phyloP scores from a whole-genome alignment of 441 rosid species.

The Breynia disticha region DNA sequence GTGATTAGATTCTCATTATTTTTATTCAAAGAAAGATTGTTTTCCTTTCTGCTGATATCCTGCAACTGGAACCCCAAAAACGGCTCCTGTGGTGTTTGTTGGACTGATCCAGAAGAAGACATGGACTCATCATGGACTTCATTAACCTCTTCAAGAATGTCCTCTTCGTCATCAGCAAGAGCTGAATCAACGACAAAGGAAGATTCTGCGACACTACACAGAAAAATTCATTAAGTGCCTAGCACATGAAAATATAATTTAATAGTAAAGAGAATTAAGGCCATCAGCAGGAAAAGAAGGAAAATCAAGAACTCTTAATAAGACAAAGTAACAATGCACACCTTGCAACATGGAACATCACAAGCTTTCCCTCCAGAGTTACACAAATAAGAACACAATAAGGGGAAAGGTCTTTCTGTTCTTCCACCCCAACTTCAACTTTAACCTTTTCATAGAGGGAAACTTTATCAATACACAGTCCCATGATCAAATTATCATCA shows the following conservation, averaged over 20 bases:
- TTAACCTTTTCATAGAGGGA: conserved; percentile 49
- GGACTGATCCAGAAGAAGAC: conserved; percentile 26
- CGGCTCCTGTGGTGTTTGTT: conserved; percentile 21
- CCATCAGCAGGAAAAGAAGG: conserved; percentile 1
- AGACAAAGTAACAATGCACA: conserved; percentile 21
- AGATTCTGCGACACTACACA: conserved; percentile 40
- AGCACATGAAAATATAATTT: conserved; percentile 8
- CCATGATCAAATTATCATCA: conserved; percentile 81
- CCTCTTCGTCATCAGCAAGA: conserved; percentile 49
- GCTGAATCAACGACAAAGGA: conserved; percentile 23
- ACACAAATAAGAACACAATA: conserved; percentile 69
- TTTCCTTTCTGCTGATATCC: conserved; percentile 22
- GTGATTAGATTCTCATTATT: conserved; percentile 22
- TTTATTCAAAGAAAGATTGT: conserved; percentile 15
- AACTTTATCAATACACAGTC: conserved; percentile 62
- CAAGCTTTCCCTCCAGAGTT: conserved; percentile 86
- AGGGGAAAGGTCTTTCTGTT: conserved; percentile 62
- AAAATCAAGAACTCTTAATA: neutral
- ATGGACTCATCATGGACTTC: conserved; percentile 20
- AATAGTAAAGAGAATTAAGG: conserved; percentile 6
- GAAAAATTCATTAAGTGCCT: conserved; percentile 21
- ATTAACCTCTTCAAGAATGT: conserved; percentile 22
- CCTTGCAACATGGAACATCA: conserved; percentile 78
- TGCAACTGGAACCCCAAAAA: conserved; percentile 17
- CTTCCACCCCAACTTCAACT: conserved; percentile 60